Percentiles rank a stretch among this genome's conserved stretches.
These are phyloP conservation scores for Benincasa hispida DNA, from an alignment of 306 rosid species.

Conservation along the genomic window DNA sequence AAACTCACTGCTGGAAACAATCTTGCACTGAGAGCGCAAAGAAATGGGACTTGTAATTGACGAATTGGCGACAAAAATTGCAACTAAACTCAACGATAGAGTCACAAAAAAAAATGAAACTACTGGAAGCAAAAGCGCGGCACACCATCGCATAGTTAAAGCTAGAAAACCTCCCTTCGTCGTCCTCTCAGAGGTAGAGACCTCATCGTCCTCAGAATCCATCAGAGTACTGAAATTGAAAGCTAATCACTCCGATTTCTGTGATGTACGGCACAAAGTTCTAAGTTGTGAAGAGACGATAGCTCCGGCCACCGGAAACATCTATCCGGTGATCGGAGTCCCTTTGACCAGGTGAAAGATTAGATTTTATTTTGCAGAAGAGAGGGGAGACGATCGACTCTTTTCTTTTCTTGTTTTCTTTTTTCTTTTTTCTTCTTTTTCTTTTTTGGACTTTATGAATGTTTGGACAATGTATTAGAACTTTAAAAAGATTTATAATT, in stretches of 20 bases:
- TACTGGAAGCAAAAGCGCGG: constrained; percentile 33
- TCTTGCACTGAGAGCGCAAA: constrained; percentile 69
- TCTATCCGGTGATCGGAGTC: constrained; percentile 61
- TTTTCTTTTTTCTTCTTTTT: neutral
- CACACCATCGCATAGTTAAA: constrained; percentile 30
- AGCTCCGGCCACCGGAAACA: constrained; percentile 66
- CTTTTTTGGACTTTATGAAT: neutral
- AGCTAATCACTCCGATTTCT: neutral
- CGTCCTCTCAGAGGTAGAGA: constrained; percentile 5
- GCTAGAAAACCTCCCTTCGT: constrained; percentile 15
- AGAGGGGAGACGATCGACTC: neutral
- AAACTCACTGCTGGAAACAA: constrained; percentile 67
- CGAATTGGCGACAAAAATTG: constrained; percentile 34
- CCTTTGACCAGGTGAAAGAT: neutral
- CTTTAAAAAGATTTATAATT: neutral
- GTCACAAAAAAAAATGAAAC: constrained; percentile 30
- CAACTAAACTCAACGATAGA: constrained; percentile 27
- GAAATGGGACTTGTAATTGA: constrained; percentile 46
- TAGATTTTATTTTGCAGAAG: neutral
- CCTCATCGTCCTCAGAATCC: constrained; percentile 44
- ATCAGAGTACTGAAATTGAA: constrained; percentile 11
- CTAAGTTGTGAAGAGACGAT: neutral
- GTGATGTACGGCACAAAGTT: neutral
- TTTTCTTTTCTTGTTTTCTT: no score
- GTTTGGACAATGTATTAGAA: no score